These are phyloP conservation scores for Picea sitchensis DNA, from an alignment of 75 land plant genomes.

Conservation along the genomic window DNA sequence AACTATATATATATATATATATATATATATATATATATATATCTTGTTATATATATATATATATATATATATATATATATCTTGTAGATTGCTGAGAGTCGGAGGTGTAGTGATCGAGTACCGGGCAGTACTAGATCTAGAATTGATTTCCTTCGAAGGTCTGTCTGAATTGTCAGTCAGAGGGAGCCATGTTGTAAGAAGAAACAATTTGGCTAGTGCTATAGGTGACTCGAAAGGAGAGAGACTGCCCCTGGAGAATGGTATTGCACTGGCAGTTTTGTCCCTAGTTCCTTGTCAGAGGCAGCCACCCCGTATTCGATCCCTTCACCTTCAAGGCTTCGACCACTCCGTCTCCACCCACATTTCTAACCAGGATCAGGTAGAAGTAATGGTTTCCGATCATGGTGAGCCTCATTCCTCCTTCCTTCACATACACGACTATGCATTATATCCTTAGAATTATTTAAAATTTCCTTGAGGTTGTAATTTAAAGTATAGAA, in stretches of 20 bases:
- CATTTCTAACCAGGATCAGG: conserved; percentile 35
- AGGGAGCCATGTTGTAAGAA: too few relatives aligned
- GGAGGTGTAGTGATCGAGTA: too few relatives aligned
- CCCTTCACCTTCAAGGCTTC: conserved; percentile 29
- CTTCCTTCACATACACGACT: conserved; percentile 28
- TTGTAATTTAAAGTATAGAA: background rate
- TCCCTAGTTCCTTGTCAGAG: conserved; percentile 47
- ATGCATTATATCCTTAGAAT: background rate
- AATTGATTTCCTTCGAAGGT: too few relatives aligned
- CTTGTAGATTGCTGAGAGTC: too few relatives aligned
- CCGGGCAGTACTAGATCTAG: too few relatives aligned
- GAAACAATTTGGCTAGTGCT: conserved; percentile 15
- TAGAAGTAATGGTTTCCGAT: conserved; percentile 28
- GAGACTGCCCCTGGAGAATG: conserved; percentile 22
- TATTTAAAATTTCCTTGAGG: background rate
- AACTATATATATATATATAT: too few relatives aligned
- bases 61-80: too few relatives aligned
- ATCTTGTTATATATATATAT: too few relatives aligned
- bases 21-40: too few relatives aligned
- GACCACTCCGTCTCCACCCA: conserved; percentile 42
- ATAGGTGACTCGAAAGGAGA: conserved; percentile 31
- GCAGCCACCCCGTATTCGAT: conserved; percentile 27
- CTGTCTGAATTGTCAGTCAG: too few relatives aligned
- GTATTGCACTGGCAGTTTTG: conserved; percentile 35
- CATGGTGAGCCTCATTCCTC: conserved; percentile 43